Percentiles rank a stretch among this genome's conserved stretches.
Conservation (phyloP, 2,329 filamentous ascomycete species). For the Plenodomus biglobosus region DNA sequence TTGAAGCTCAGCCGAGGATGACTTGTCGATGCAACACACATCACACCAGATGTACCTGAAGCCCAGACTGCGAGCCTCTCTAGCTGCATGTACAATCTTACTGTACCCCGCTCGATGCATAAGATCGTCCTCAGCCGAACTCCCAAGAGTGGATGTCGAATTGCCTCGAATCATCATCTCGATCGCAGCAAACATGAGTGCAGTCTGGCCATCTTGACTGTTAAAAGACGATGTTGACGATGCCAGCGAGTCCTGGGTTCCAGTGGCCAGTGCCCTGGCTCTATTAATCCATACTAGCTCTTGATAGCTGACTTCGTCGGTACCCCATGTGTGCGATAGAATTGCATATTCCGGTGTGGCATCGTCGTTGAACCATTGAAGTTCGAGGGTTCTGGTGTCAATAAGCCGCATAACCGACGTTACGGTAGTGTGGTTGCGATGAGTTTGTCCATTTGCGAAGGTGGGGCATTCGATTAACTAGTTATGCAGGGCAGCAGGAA, state of each 20-base stretch:
- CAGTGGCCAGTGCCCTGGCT: slow-evolving; percentile 10
- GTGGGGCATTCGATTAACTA: background rate
- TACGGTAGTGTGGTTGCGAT: slow-evolving; percentile 3
- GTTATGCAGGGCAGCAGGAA: background rate
- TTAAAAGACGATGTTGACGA: slow-evolving; percentile 2
- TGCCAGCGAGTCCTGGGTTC: slow-evolving; percentile 1
- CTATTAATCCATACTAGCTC: slow-evolving; percentile 22
- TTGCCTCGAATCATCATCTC: slow-evolving; percentile 23
- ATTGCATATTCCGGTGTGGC: slow-evolving; percentile 26
- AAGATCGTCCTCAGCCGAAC: slow-evolving; percentile 16
- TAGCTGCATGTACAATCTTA: slow-evolving; percentile 20
- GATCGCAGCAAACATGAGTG: slow-evolving; percentile 18
- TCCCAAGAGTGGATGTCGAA: slow-evolving; percentile 4
- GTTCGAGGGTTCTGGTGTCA: slow-evolving; percentile 25
- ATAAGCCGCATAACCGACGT: slow-evolving; percentile 29
- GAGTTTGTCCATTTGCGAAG: background rate
- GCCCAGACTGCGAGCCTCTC: slow-evolving; percentile 11
- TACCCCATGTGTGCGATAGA: slow-evolving; percentile 26
- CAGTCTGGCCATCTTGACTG: slow-evolving; percentile 11
- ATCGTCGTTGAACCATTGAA: slow-evolving; percentile 24
- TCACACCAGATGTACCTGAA: slow-evolving; percentile 30
- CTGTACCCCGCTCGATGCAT: slow-evolving; percentile 19
- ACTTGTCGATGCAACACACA: slow-evolving; percentile 30
- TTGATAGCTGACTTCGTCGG: slow-evolving; percentile 19
- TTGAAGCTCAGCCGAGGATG: slow-evolving; percentile 22